Evolutionary conservation across 305 asterid genomes (phyloP).

Genomic region (Vinca major): DNA sequence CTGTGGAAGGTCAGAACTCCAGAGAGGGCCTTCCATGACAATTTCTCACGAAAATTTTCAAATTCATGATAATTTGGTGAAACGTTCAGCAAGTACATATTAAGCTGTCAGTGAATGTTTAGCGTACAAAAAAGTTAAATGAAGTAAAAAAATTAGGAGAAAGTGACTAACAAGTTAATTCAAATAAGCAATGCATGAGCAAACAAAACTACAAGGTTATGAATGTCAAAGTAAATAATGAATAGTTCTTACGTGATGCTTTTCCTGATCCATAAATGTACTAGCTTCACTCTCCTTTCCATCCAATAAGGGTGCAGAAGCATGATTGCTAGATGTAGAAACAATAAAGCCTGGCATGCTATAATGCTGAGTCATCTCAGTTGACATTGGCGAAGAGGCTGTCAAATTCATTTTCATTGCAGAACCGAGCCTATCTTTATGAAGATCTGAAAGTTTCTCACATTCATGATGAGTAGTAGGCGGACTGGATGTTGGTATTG

Average conservation of each 20-base stretch:
- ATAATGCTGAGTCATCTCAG: conserved; percentile 25
- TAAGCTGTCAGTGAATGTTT: not conserved
- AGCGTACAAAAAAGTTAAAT: not conserved
- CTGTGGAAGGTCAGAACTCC: not conserved
- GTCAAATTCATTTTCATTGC: conserved; percentile 21
- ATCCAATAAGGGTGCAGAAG: conserved; percentile 21
- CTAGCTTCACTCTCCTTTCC: conserved; percentile 32
- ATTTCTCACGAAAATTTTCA: not conserved
- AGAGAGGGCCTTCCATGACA: not conserved
- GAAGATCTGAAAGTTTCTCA: conserved; percentile 21
- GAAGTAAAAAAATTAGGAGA: not conserved
- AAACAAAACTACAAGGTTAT: not conserved
- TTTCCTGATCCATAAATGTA: conserved; percentile 31
- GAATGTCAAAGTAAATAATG: not conserved
- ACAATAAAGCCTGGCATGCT: conserved; percentile 24
- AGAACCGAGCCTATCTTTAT: conserved; percentile 24
- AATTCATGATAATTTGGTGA: not conserved
- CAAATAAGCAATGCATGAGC: not conserved
- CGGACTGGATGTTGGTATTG: conserved; percentile 10
- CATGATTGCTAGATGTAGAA: conserved; percentile 22
- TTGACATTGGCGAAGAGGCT: conserved; percentile 28
- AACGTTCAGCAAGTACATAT: not conserved
- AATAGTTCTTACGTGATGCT: conserved; percentile 14
- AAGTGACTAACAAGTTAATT: not conserved
- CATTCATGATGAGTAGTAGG: conserved; percentile 13